Base-by-base conservation (phyloP, 2,329 filamentous ascomycete species). In the Sporothrix dimorphospora region DNA sequence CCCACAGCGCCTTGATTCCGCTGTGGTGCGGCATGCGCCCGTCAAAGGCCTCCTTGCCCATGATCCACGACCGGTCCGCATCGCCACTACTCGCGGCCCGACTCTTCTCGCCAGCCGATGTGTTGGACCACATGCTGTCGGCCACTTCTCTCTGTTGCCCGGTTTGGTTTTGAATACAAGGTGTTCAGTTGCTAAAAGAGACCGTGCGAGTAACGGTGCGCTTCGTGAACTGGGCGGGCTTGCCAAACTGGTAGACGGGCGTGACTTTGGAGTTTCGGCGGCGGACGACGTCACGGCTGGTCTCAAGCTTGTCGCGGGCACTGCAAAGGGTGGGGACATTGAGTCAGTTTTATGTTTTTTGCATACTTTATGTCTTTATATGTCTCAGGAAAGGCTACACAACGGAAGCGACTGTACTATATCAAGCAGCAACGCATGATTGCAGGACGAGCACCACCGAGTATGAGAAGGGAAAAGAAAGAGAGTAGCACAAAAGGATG, bases 1-100 rank as follows among this genome's bases (percentile, higher is more conserved):
- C 90, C 91, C 92, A 94, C 38, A 92, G 81, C 11, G 85, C 85
- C 77, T 86, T 83, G 75, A 91, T 89, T 30, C 86, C 86, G 45
- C 84, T 82, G 75, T 90, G 87, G 77, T 91, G 89, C 24, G 88
- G 84, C 83, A 85, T 85, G 73, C 78, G 79, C 16, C 73, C 76
- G 77, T 83, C 80, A 77, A 83, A 85, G 55, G 81, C 81, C 74
- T 81, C 78, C 24, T 75, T 73, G 71, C 83, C 84, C 83, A 85
- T 84, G 63, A 80, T 78, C 83, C 83, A 85, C 14, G 80, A 49
- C 40, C 63, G 21, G 49, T 49, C 66, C 4, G 16, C 24, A 12
- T 30, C 38, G 24, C 40, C 42, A 42, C 27, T 16, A 5, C 19
- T 47, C 42, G 12, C 42, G 42, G 42, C 42, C 12, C 51, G 51